These are phyloP conservation scores for Baorangia bicolor DNA, from an alignment of 768 basidiomycete species.

Conservation along the genomic window DNA sequence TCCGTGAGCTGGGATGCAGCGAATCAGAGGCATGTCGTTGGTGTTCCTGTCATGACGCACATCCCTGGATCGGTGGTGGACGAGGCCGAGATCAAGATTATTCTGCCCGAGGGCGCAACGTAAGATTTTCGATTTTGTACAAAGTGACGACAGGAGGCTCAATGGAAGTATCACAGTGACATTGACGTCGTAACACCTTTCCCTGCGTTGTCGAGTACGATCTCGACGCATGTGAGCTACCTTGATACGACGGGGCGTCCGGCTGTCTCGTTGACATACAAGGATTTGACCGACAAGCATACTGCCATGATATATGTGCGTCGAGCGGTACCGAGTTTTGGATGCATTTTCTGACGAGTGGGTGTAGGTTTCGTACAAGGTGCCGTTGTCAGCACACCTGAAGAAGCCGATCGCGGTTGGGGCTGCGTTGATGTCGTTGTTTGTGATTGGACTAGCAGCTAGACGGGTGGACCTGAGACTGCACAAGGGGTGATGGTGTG, in stretches of 20 bases:
- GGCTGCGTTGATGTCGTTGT: constrained; percentile 65
- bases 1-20: constrained; percentile 62
- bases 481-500: constrained; percentile 34
- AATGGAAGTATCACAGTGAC: constrained; percentile 50
- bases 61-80: constrained; percentile 80
- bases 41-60: constrained; percentile 82
- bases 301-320: constrained; percentile 79
- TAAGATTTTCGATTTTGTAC: constrained; percentile 42
- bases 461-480: constrained; percentile 55
- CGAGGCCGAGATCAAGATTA: constrained; percentile 72
- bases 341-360: constrained; percentile 6
- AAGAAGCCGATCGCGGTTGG: constrained; percentile 84
- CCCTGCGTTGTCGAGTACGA: constrained; percentile 57
- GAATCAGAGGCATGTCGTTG: constrained; percentile 67
- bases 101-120: constrained; percentile 95
- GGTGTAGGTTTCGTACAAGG: constrained; percentile 82
- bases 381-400: constrained; percentile 76
- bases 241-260: constrained; percentile 92
- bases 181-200: constrained; percentile 78
- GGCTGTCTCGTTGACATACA: constrained; percentile 68
- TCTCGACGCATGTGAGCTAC: constrained; percentile 79
- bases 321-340: constrained; percentile 15
- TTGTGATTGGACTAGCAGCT: constrained; percentile 46
- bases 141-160: constrained; percentile 1
- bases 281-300: constrained; percentile 76